Conservation (phyloP, 2,329 filamentous ascomycete species). For the Cladosporium sp. region DNA sequence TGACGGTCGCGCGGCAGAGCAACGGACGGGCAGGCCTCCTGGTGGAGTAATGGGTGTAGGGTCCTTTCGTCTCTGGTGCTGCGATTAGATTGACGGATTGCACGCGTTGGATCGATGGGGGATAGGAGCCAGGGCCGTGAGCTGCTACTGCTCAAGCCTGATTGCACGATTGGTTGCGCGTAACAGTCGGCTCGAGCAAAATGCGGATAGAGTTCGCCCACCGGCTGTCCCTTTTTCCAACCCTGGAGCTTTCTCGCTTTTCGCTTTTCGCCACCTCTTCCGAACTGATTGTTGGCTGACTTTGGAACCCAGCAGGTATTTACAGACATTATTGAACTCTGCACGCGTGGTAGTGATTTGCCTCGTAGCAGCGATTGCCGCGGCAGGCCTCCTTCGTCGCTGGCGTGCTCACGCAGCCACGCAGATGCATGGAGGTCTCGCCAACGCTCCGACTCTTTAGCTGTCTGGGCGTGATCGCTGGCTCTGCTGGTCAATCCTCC, state of each 20-base stretch:
- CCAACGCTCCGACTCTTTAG: background rate
- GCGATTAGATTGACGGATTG: slow-evolving; percentile 1
- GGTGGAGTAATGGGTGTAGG: background rate
- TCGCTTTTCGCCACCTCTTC: background rate
- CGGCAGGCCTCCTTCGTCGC: no score
- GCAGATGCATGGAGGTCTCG: background rate
- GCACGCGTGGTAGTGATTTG: background rate
- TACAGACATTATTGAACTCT: background rate
- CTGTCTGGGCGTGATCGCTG: background rate
- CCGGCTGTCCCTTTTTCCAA: background rate
- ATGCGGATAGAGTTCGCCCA: background rate
- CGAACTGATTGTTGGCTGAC: background rate
- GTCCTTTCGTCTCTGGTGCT: background rate
- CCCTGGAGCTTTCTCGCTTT: no score
- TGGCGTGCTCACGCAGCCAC: background rate
- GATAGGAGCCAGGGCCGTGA: slow-evolving; percentile 12
- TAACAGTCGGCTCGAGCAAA: background rate
- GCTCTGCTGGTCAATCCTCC: background rate
- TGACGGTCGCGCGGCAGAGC: background rate
- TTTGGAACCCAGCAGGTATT: background rate
- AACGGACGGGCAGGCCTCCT: background rate
- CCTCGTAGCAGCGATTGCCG: background rate
- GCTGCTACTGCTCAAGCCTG: background rate
- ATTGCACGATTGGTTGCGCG: slow-evolving; percentile 1
- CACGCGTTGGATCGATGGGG: background rate